A percentile compares a stretch with the other conserved stretches of the same genome.
Evolutionary conservation across 106 monocot species (phyloP).

Genomic region (Triglochin maritima): DNA sequence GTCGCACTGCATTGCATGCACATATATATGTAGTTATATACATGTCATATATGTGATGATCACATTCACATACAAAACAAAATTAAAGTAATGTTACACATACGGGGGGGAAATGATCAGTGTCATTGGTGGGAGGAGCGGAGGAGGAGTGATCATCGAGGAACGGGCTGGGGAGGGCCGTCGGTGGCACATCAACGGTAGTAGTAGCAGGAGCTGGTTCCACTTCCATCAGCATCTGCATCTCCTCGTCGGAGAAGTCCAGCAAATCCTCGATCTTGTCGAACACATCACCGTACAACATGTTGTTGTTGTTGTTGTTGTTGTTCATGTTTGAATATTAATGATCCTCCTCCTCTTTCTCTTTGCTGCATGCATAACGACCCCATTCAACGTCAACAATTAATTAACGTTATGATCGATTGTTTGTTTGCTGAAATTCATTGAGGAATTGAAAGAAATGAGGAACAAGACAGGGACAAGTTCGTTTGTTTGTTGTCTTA

Average conservation of each 20-base stretch:
- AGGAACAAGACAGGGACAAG: too few relatives aligned
- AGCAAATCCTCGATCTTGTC: not conserved
- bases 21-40: too few relatives aligned
- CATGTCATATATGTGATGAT: conserved; percentile 56
- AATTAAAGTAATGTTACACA: too few relatives aligned
- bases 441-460: too few relatives aligned
- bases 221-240: not conserved
- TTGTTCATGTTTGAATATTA: not conserved
- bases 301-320: not conserved
- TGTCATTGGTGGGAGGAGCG: not conserved
- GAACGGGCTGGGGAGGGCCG: not conserved
- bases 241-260: not conserved
- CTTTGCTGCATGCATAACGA: not conserved
- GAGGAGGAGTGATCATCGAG: not conserved
- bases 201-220: not conserved
- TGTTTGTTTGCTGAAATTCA: too few relatives aligned
- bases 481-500: too few relatives aligned
- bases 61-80: not conserved
- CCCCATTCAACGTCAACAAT: too few relatives aligned
- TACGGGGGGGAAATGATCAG: too few relatives aligned
- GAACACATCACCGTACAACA: not conserved
- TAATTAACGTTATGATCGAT: too few relatives aligned
- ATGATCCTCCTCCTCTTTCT: not conserved
- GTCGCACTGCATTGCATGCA: too few relatives aligned
- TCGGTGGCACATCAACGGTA: not conserved